These are phyloP conservation scores for Phytophthora cactorum DNA, from an alignment of 352 stramenopile genomes.

Conservation along the genomic window DNA sequence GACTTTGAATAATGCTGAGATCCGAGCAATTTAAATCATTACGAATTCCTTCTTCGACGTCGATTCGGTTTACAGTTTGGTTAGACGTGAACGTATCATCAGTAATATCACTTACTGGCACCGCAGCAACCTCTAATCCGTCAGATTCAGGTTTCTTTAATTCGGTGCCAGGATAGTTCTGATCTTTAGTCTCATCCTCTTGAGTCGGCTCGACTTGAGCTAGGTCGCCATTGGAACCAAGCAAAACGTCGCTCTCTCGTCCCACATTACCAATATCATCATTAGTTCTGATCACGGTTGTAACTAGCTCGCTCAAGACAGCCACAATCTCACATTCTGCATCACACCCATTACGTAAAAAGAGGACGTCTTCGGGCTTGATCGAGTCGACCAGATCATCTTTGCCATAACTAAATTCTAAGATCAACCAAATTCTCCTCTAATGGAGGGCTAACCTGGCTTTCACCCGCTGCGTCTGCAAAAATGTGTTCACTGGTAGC, in stretches of 20 bases:
- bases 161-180: background rate
- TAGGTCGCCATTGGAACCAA: background rate
- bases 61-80: background rate
- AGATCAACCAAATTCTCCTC: background rate
- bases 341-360: background rate
- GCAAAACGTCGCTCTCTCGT: background rate
- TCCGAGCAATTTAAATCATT: background rate
- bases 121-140: background rate
- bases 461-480: background rate
- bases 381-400: background rate
- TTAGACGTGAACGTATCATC: background rate
- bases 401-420: background rate
- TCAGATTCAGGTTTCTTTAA: background rate
- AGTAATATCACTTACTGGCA: too few species aligned
- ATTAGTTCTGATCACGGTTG: background rate
- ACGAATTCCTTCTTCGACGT: background rate
- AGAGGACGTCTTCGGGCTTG: background rate
- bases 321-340: background rate
- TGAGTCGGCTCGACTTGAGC: too few species aligned
- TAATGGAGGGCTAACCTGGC: background rate
- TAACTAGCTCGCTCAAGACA: slow-evolving; percentile 10
- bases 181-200: background rate
- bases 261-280: background rate
- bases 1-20: slow-evolving; percentile 1
- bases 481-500: background rate